Evolutionary conservation across 1,284 basidiomycete species (phyloP).

Genomic region (Neolentinus lepideus): DNA sequence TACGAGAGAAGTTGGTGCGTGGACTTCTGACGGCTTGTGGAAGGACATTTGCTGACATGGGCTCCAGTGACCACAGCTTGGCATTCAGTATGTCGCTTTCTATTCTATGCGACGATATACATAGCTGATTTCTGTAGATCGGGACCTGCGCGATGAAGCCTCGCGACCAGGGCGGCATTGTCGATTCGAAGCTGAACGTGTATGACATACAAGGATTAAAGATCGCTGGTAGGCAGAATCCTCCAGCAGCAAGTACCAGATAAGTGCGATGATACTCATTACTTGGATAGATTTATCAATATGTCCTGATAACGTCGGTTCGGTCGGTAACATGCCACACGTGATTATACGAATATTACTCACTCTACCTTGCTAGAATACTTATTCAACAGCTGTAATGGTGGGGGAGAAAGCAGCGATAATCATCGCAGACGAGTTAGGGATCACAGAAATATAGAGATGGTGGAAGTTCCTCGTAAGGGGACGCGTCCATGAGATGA

Average conservation of each 20-base stretch:
- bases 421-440: slow-evolving; percentile 16
- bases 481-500: too few relatives aligned
- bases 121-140: slow-evolving; percentile 26
- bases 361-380: slow-evolving; percentile 15
- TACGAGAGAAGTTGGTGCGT: slow-evolving; percentile 22
- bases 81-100: slow-evolving; percentile 42
- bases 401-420: slow-evolving; percentile 19
- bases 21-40: not conserved
- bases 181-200: slow-evolving; percentile 53
- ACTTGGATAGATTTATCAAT: slow-evolving; percentile 36
- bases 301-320: slow-evolving; percentile 35
- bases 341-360: too few relatives aligned
- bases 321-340: too few relatives aligned
- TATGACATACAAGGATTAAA: slow-evolving; percentile 56
- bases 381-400: slow-evolving; percentile 16
- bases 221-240: slow-evolving; percentile 30
- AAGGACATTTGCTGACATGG: slow-evolving; percentile 8
- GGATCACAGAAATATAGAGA: slow-evolving; percentile 10
- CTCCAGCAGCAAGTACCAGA: too few relatives aligned
- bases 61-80: slow-evolving; percentile 36
- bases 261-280: not conserved
- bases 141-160: slow-evolving; percentile 67
- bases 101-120: not conserved
- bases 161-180: slow-evolving; percentile 47
- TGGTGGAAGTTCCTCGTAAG: too few relatives aligned